phyloP scores from a whole-genome alignment of 805 yeast genomes.

The Saccharomycopsis sp. region DNA sequence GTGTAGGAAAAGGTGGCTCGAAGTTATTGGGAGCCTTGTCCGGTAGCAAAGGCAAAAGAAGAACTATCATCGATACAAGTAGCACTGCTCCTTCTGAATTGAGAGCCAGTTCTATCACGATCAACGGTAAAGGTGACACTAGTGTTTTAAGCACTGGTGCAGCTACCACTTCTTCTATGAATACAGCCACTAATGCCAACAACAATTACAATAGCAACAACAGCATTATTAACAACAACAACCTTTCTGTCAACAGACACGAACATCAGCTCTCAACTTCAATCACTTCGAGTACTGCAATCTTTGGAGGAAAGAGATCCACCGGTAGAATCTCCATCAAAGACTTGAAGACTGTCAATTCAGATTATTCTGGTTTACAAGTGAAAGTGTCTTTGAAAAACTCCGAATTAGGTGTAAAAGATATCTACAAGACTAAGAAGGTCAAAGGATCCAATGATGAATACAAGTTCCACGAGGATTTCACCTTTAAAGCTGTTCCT shows the following conservation, averaged over 20 bases:
- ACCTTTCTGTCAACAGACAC: not conserved
- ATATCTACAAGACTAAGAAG: conserved; percentile 57
- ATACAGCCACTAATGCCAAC: not conserved
- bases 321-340: conserved; percentile 19
- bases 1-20: conserved; percentile 41
- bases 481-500: conserved; percentile 59
- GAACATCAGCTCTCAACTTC: conserved; percentile 3
- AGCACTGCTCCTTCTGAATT: conserved; percentile 12
- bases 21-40: conserved; percentile 30
- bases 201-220: not conserved
- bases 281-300: conserved; percentile 1
- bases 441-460: conserved; percentile 44
- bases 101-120: not conserved
- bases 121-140: conserved; percentile 2
- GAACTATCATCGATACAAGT: conserved; percentile 7
- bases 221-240: not conserved
- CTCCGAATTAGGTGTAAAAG: conserved; percentile 38
- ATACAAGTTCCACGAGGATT: conserved; percentile 55
- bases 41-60: conserved; percentile 27
- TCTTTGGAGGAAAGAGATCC: conserved; percentile 16
- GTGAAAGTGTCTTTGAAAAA: conserved; percentile 49
- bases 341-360: conserved; percentile 10
- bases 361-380: conserved; percentile 17
- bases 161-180: not conserved
- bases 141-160: not conserved